Evolutionary conservation across 1,284 basidiomycete species (phyloP).

Genomic region (Vanrija sp.): DNA sequence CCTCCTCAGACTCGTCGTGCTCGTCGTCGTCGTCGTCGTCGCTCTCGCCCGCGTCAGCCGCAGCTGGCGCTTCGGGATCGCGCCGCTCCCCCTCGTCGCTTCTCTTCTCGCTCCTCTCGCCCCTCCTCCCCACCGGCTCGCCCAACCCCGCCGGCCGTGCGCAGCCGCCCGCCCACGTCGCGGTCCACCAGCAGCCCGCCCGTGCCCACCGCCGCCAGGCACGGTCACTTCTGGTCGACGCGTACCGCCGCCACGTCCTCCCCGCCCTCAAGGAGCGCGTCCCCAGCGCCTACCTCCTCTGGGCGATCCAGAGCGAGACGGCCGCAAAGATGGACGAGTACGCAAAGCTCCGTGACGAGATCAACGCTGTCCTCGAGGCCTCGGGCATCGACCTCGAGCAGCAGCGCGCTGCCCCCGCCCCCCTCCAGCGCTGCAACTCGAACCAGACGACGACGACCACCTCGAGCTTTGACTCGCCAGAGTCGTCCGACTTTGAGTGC

Average conservation of each 20-base stretch:
- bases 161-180: conserved; percentile 15
- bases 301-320: conserved; percentile 40
- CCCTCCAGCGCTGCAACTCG: conserved; percentile 1
- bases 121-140: conserved; percentile 29
- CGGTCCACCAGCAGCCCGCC: conserved; percentile 44
- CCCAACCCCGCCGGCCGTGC: conserved; percentile 1
- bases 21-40: conserved; percentile 14
- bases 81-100: conserved; percentile 38
- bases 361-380: conserved; percentile 24
- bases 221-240: conserved; percentile 68
- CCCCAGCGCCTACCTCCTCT: conserved; percentile 42
- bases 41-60: conserved; percentile 1
- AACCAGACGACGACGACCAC: conserved; percentile 10
- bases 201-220: conserved; percentile 63
- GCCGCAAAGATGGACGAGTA: conserved; percentile 32
- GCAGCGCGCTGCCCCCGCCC: neutral
- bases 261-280: conserved; percentile 49
- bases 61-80: conserved; percentile 9
- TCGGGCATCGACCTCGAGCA: conserved; percentile 23
- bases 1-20: too few species aligned
- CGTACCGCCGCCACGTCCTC: conserved; percentile 65
- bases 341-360: conserved; percentile 26
- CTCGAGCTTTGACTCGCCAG: conserved; percentile 11
- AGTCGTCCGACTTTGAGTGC: conserved; percentile 9
- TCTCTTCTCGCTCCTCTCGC: conserved; percentile 43